Percentiles rank a stretch among this genome's conserved stretches.
Conservation (phyloP, 2,329 filamentous ascomycete genomes). For the Phialophora tarda region DNA sequence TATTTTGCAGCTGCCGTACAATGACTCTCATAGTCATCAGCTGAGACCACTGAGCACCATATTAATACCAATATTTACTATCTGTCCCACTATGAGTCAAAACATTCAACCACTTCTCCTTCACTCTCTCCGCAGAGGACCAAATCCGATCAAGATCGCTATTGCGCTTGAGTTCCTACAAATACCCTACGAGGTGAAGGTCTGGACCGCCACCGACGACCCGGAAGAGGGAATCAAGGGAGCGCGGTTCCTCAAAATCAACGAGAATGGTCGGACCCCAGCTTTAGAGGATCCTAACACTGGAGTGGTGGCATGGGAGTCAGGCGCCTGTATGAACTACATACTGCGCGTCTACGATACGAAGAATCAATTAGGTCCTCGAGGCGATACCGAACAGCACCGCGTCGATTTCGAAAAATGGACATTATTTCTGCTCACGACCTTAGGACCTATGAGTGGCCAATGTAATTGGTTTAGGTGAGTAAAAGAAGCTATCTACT, state of each 20-base stretch:
- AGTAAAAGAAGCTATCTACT: constrained; percentile 14
- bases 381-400: constrained; percentile 47
- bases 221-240: constrained; percentile 49
- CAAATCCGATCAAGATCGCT: constrained; percentile 54
- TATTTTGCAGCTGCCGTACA: no score
- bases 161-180: constrained; percentile 50
- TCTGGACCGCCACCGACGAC: constrained; percentile 52
- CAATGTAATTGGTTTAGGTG: constrained; percentile 51
- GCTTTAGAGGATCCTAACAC: constrained; percentile 50
- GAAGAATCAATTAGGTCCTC: constrained; percentile 47
- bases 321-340: constrained; percentile 49
- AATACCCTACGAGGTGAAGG: constrained; percentile 50
- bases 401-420: constrained; percentile 55
- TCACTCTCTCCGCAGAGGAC: constrained; percentile 48
- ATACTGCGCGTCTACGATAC: constrained; percentile 51
- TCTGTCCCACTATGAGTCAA: no score
- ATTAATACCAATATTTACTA: no score
- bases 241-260: constrained; percentile 48
- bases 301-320: constrained; percentile 48
- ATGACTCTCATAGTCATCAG: no score
- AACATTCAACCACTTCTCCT: constrained; percentile 45
- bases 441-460: constrained; percentile 51
- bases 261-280: constrained; percentile 52
- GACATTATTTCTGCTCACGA: constrained; percentile 52
- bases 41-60: no score